These are phyloP conservation scores for Populus deltoides DNA, from an alignment of 345 rosid species.

Conservation along the genomic window DNA sequence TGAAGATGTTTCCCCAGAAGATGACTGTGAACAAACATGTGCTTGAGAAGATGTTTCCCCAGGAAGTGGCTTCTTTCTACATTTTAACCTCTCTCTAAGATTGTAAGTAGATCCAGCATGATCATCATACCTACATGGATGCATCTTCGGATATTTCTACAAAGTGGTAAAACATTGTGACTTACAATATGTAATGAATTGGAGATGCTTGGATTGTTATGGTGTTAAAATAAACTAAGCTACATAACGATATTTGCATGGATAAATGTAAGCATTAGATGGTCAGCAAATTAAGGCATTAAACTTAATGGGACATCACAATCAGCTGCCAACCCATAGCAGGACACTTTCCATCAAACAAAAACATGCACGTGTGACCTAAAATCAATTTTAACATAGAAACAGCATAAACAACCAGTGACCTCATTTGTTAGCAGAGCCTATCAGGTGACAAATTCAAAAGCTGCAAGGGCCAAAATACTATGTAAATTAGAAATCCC, in stretches of 20 bases:
- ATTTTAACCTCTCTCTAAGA: slow-evolving; percentile 58
- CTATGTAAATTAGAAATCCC: background rate
- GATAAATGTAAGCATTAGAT: background rate
- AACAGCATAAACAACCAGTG: background rate
- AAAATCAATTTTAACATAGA: background rate
- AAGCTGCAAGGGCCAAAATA: background rate
- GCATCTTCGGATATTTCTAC: slow-evolving; percentile 75
- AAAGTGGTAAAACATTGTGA: slow-evolving; percentile 13
- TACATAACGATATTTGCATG: background rate
- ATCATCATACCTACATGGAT: slow-evolving; percentile 74
- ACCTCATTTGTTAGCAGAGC: background rate
- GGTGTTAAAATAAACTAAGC: background rate
- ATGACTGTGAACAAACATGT: slow-evolving; percentile 25
- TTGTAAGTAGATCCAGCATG: slow-evolving; percentile 59
- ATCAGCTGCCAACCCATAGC: background rate
- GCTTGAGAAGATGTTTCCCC: slow-evolving; percentile 23
- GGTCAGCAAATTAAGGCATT: background rate
- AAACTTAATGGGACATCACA: background rate
- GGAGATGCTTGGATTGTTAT: background rate
- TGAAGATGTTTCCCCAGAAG: slow-evolving; percentile 22
- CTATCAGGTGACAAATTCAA: background rate
- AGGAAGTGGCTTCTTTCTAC: slow-evolving; percentile 22
- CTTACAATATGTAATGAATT: slow-evolving; percentile 8
- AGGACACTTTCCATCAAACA: background rate
- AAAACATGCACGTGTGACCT: background rate